A percentile compares a stretch with the other conserved stretches of the same genome.
These are phyloP conservation scores for Oidiodendron maius DNA, from an alignment of 495 filamentous ascomycete genomes.

Conservation along the genomic window DNA sequence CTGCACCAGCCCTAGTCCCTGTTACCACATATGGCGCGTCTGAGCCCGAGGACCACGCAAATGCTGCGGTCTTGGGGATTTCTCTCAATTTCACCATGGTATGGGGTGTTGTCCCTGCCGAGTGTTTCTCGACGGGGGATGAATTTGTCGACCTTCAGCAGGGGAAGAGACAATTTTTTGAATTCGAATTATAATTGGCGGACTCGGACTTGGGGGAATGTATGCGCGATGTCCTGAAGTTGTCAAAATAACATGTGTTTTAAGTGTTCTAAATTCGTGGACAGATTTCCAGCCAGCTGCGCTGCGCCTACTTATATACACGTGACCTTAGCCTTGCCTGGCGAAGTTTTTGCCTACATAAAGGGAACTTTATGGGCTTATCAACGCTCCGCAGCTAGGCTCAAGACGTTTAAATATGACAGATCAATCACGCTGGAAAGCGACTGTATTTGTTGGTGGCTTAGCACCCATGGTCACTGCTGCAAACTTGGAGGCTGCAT, in stretches of 20 bases:
- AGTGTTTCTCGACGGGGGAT: neutral
- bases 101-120: conserved; percentile 21
- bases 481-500: conserved; percentile 76
- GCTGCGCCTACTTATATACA: neutral
- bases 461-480: conserved; percentile 73
- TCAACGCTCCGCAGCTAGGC: neutral
- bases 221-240: conserved; percentile 3
- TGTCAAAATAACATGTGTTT: conserved; percentile 3
- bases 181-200: no score
- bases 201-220: neutral
- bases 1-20: conserved; percentile 91
- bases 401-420: conserved; percentile 10
- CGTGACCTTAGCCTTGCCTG: neutral
- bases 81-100: conserved; percentile 90
- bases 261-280: conserved; percentile 15
- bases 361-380: no score
- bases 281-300: conserved; percentile 16
- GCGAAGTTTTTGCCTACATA: neutral
- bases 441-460: conserved; percentile 87
- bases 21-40: conserved; percentile 78
- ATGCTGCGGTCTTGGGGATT: conserved; percentile 92
- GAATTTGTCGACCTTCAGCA: neutral
- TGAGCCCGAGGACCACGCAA: conserved; percentile 86
- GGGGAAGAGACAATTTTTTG: neutral
- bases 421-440: conserved; percentile 65